These are phyloP conservation scores for Fusarium anguioides DNA, from an alignment of 2,329 filamentous ascomycete genomes.

Conservation along the genomic window DNA sequence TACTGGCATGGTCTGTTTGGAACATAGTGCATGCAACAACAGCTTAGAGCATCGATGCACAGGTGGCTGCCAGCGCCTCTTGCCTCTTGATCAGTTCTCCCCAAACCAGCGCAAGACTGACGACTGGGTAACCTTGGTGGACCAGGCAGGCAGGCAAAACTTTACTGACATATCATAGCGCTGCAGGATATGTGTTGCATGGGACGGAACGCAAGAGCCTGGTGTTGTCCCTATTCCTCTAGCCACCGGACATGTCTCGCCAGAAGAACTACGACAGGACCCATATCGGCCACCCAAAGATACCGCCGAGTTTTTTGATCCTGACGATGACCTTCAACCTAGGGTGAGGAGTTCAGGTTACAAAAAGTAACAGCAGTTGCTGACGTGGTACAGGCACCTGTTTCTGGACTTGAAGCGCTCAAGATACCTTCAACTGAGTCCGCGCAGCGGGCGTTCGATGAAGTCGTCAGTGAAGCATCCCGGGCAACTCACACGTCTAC, in stretches of 20 bases:
- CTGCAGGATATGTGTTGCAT: constrained; percentile 51
- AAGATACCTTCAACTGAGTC: constrained; percentile 30
- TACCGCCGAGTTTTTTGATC: constrained; percentile 45
- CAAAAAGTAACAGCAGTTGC: not conserved
- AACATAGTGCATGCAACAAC: constrained; percentile 43
- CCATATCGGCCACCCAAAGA: constrained; percentile 22
- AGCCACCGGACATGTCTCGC: constrained; percentile 49
- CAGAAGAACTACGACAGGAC: constrained; percentile 43
- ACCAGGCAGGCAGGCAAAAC: not conserved
- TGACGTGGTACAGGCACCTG: constrained; percentile 43
- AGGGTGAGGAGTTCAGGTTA: constrained; percentile 21
- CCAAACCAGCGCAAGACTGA: constrained; percentile 43
- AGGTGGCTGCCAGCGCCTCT: constrained; percentile 45
- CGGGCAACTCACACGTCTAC: not conserved
- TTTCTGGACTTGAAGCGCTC: constrained; percentile 39
- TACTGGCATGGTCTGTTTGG: constrained; percentile 52
- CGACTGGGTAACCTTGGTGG: constrained; percentile 45
- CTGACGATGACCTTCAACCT: constrained; percentile 29
- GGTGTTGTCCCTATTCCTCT: constrained; percentile 46
- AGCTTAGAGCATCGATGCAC: constrained; percentile 47
- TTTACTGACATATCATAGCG: constrained; percentile 41
- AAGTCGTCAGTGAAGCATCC: not conserved
- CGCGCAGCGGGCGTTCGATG: not conserved
- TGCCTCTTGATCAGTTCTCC: constrained; percentile 47
- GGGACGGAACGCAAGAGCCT: constrained; percentile 51